These are phyloP conservation scores for Phytophthora uliginosa DNA, from an alignment of 352 stramenopile species.

Conservation along the genomic window DNA sequence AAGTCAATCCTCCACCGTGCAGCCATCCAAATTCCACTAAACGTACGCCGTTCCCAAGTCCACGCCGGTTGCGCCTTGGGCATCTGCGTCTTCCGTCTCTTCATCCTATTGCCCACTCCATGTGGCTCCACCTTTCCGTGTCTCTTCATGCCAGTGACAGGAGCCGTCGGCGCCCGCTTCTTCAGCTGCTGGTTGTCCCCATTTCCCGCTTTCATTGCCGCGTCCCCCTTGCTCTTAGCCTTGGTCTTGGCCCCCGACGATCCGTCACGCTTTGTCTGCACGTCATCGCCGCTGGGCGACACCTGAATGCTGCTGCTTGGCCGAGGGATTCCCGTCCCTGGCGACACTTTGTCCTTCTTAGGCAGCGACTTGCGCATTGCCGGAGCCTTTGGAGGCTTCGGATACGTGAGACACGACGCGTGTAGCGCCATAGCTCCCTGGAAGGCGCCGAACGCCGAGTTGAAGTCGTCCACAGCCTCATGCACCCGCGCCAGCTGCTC, in stretches of 20 bases:
- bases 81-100: constrained; percentile 38
- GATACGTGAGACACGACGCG: constrained; percentile 79
- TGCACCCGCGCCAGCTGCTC: constrained; percentile 74
- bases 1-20: neutral
- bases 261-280: constrained; percentile 1
- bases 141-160: constrained; percentile 26
- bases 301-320: constrained; percentile 28
- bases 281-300: constrained; percentile 6
- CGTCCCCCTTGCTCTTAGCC: constrained; percentile 11
- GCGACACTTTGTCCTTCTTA: constrained; percentile 21
- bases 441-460: constrained; percentile 78
- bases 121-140: constrained; percentile 30
- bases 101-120: constrained; percentile 20
- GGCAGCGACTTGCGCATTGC: constrained; percentile 13
- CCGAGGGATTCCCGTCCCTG: constrained; percentile 51
- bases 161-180: neutral
- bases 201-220: constrained; percentile 6
- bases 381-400: constrained; percentile 23
- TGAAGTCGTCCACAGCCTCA: constrained; percentile 81
- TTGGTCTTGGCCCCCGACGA: constrained; percentile 8
- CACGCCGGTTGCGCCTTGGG: constrained; percentile 58
- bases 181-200: constrained; percentile 16
- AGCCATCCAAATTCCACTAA: neutral
- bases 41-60: constrained; percentile 86
- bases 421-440: constrained; percentile 84